A percentile compares a stretch with the other conserved stretches of the same genome.
Evolutionary conservation across 108 stramenopile genomes (phyloP).

Genomic region (Nannochloropsis granulata): DNA sequence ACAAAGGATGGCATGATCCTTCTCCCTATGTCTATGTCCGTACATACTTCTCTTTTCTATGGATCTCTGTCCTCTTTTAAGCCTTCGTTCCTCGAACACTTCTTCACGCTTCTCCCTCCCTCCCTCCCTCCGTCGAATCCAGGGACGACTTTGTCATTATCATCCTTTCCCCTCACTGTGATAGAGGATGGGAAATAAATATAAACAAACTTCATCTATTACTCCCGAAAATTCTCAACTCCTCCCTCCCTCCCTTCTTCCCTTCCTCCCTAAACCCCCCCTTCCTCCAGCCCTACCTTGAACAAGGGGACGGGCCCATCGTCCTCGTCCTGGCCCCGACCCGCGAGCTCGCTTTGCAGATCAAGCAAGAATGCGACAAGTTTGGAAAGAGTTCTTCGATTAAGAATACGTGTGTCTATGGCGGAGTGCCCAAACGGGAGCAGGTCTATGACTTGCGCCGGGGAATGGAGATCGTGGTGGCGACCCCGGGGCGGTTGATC

Average conservation of each 20-base stretch:
- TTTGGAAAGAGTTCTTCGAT: conserved; percentile 82
- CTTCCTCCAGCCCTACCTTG: conserved; percentile 70
- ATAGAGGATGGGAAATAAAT: not conserved
- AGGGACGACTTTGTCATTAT: no score
- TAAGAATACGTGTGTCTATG: conserved; percentile 96
- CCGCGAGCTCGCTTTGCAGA: conserved; percentile 96
- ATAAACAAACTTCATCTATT: not conserved
- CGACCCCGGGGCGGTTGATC: conserved; percentile 94
- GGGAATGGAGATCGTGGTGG: conserved; percentile 94
- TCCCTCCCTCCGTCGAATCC: no score
- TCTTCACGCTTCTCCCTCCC: no score
- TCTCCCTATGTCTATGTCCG: no score
- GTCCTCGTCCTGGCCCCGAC: conserved; percentile 93
- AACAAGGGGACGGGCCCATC: conserved; percentile 96
- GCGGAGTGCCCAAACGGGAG: conserved; percentile 79
- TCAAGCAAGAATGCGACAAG: conserved; percentile 98
- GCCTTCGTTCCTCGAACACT: no score
- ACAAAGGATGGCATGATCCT: no score
- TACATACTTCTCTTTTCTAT: no score
- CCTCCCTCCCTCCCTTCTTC: not conserved
- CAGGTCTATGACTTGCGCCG: conserved; percentile 53
- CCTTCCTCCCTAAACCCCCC: not conserved
- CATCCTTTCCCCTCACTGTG: not conserved
- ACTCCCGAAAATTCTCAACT: not conserved
- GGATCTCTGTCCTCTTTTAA: no score